Conservation (phyloP, 164 flowering plant genomes). For the Pachysandra terminalis region DNA sequence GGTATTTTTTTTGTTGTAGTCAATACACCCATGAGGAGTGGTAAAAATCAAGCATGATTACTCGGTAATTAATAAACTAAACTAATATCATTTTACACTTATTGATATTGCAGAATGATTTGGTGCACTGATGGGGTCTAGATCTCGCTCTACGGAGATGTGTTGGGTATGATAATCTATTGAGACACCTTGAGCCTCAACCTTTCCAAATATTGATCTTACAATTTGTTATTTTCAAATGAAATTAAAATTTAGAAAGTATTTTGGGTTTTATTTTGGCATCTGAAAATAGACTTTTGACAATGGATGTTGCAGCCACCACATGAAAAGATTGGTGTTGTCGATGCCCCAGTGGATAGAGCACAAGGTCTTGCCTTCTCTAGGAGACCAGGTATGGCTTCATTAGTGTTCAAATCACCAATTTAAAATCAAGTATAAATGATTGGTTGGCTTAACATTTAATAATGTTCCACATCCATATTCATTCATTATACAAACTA, state of each 20-base stretch:
- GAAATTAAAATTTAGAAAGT: no score
- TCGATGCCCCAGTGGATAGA: constrained; percentile 28
- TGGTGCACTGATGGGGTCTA: constrained; percentile 31
- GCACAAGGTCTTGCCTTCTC: constrained; percentile 20
- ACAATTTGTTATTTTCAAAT: no score
- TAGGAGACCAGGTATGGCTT: constrained; percentile 22
- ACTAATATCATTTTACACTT: background rate
- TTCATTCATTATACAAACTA: background rate
- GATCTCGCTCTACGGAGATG: constrained; percentile 21
- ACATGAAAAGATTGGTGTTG: constrained; percentile 27
- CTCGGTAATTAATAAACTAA: background rate
- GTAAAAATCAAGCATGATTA: no score
- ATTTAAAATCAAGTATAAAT: background rate
- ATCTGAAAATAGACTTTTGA: no score
- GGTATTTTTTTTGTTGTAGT: no score
- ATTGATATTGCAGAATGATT: constrained; percentile 21
- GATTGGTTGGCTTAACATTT: background rate
- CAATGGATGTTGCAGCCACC: constrained; percentile 17
- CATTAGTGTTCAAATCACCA: background rate
- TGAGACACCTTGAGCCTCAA: no score
- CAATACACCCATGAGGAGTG: no score
- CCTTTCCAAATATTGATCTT: no score
- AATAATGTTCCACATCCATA: background rate
- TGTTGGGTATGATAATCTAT: constrained; percentile 19
- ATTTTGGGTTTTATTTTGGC: background rate